A percentile compares a stretch with the other conserved stretches of the same genome.
Conservation (phyloP, 192 early-diverging fungal species). For the Rhizoclosmatium globosum region DNA sequence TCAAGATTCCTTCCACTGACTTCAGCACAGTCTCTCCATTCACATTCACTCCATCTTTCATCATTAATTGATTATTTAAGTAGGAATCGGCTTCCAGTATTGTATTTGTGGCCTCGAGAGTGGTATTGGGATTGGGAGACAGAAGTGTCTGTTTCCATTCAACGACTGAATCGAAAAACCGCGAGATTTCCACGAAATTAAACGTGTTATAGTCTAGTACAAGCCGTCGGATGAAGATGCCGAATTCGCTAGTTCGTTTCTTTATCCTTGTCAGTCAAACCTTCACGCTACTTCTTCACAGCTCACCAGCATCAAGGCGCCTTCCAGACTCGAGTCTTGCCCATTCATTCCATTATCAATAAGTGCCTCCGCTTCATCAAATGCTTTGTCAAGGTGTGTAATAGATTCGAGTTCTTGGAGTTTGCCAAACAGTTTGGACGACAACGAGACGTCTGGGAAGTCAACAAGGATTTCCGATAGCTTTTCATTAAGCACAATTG, state of each 20-base stretch:
- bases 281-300: not conserved
- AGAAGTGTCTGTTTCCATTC: not conserved
- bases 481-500: not conserved
- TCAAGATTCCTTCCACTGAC: not conserved
- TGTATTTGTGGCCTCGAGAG: not conserved
- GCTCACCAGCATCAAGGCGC: not conserved
- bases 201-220: constrained; percentile 13
- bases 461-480: not conserved
- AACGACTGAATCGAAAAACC: constrained; percentile 15
- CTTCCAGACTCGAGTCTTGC: not conserved
- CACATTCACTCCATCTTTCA: not conserved
- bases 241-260: constrained; percentile 27
- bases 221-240: constrained; percentile 17
- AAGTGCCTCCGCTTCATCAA: constrained; percentile 8
- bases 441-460: not conserved
- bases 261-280: not conserved
- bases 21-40: not conserved
- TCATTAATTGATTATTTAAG: not conserved
- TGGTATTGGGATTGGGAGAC: not conserved
- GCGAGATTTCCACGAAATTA: not conserved
- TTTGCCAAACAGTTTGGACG: not conserved
- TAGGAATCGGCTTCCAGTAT: not conserved
- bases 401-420: not conserved
- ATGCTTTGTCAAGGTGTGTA: constrained; percentile 13
- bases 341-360: no score